Evolutionary conservation across 257 asterid genomes (phyloP).

Genomic region (Solanum rostratum): DNA sequence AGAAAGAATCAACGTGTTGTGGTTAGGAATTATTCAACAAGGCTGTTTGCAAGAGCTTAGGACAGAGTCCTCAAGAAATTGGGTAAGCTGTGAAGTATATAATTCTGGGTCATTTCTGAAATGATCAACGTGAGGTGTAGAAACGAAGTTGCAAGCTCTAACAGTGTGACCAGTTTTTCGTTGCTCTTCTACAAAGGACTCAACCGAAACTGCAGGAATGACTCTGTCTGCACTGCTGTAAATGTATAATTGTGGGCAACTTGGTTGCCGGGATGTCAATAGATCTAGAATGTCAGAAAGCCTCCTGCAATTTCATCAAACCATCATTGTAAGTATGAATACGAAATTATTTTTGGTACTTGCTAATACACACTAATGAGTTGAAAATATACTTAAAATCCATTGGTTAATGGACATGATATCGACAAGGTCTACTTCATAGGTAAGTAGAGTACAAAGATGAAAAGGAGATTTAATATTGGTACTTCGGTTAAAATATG

Average conservation of each 20-base stretch:
- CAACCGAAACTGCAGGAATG: slow-evolving; percentile 67
- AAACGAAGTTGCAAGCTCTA: slow-evolving; percentile 70
- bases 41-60: slow-evolving; percentile 35
- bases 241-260: slow-evolving; percentile 83
- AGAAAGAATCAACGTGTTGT: not conserved
- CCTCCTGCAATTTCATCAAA: slow-evolving; percentile 47
- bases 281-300: slow-evolving; percentile 53
- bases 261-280: slow-evolving; percentile 68
- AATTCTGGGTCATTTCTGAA: slow-evolving; percentile 63
- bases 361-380: not conserved
- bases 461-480: not conserved
- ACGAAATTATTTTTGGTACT: not conserved
- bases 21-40: slow-evolving; percentile 27
- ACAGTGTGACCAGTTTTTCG: slow-evolving; percentile 60
- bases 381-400: not conserved
- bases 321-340: not conserved
- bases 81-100: slow-evolving; percentile 79
- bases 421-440: not conserved
- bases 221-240: slow-evolving; percentile 95
- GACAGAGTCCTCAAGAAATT: slow-evolving; percentile 70
- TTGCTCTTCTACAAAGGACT: slow-evolving; percentile 78
- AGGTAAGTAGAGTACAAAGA: not conserved
- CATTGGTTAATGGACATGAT: not conserved
- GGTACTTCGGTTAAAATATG: not conserved
- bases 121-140: slow-evolving; percentile 92